Base-by-base conservation (phyloP, 2,329 filamentous ascomycete genomes). In the Diplocarpon rosae region DNA sequence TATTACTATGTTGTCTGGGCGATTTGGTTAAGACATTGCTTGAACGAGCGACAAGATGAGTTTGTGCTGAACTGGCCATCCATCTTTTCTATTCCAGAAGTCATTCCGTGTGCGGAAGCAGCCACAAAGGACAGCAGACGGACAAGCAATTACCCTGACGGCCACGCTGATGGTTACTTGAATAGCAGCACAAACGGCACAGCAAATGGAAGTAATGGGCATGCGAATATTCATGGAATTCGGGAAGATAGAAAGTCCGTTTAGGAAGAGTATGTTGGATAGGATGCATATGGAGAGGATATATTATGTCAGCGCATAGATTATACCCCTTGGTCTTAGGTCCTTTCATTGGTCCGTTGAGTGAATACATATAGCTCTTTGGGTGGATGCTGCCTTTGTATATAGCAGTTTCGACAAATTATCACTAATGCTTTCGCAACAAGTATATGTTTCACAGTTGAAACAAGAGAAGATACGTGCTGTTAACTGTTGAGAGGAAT, bases 1-100 rank as follows among this genome's bases (percentile, higher is more conserved):
- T 85, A 85, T 58, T 76, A 75, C 53, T 84, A 84, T 59, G 78
- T 85, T 52, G 67, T 75, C 12, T 86, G 82, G 80, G 81, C 78
- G 12, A 76, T 83, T 33, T 84, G 80, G 75, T 66, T 86, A 11
- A 71, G 81, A 39, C 79, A 83, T 57, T 82, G 80, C 54, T 61
- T 85, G 44, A 83, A 85, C 56, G 70, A 74, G 1, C 69, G 69
- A 47, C 78, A 81, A 55, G 77, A 83, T 30, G 75, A 84, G 57
- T 85, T 75, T 56, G 67, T 74, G 45, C 60, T 85, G 45, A 58
- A 68, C 36, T 86, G 82, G 82, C 76, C 79, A 10, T 70, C 68
- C 40, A 52, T 70, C 55, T 72, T 66, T 15, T 71, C 58, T 10
- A 47, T 66, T 16, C 64, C 64, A 1, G 62, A 62, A 38, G 62